Conservation (phyloP, 2,329 filamentous ascomycete genomes). For the Trichoderma sp. region DNA sequence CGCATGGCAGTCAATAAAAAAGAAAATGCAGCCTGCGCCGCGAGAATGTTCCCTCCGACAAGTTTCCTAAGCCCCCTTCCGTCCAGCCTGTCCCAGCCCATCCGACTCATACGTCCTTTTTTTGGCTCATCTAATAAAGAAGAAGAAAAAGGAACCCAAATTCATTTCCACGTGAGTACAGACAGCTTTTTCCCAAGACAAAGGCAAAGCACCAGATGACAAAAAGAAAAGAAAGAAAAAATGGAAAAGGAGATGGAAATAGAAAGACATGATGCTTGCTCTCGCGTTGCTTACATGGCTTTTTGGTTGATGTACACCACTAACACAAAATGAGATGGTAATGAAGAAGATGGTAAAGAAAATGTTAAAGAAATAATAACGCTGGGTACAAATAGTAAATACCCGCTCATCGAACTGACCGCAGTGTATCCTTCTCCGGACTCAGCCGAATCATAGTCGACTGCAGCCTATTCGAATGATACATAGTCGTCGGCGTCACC, state of each 20-base stretch:
- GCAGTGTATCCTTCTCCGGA: constrained; percentile 27
- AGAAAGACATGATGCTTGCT: not conserved
- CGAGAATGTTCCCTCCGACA: not conserved
- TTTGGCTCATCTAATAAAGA: not conserved
- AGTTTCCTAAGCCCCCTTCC: not conserved
- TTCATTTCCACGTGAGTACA: not conserved
- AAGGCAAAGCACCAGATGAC: not conserved
- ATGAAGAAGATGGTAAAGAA: not conserved
- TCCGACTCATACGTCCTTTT: not conserved
- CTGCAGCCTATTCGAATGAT: constrained; percentile 23
- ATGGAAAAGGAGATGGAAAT: not conserved
- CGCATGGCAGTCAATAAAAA: not conserved
- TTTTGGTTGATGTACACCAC: not conserved
- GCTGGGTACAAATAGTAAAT: not conserved
- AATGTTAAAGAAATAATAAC: not conserved
- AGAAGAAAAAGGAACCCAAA: not conserved
- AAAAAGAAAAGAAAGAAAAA: not conserved
- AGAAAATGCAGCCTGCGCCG: not conserved
- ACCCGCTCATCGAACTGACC: constrained; percentile 16
- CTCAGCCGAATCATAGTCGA: constrained; percentile 27
- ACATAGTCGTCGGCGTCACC: constrained; percentile 23
- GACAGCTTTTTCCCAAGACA: not conserved
- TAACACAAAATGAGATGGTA: not conserved
- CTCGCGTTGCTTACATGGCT: not conserved
- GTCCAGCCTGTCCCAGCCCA: not conserved